These are phyloP conservation scores for Angomonas deanei DNA, from an alignment of 208 protist genomes.

Conservation along the genomic window DNA sequence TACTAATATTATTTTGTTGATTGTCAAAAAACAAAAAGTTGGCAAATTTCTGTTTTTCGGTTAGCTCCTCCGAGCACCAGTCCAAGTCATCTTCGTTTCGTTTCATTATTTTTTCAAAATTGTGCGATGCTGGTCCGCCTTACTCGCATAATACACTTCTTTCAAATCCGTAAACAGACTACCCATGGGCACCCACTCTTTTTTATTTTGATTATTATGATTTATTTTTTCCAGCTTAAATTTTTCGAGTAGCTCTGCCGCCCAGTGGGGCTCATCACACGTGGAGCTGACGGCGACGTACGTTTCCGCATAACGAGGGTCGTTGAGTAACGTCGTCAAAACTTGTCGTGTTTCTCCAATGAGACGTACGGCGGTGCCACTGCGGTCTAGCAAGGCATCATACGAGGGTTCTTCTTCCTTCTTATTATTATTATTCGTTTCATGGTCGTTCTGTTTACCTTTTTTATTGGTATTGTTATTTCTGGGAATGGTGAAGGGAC, in stretches of 20 bases:
- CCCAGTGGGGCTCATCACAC: conserved; percentile 85
- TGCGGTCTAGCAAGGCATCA: conserved; percentile 49
- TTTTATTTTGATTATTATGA: conserved; percentile 6
- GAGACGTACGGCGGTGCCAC: conserved; percentile 48
- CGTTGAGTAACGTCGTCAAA: conserved; percentile 42
- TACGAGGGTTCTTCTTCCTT: background rate
- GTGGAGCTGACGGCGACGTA: conserved; percentile 77
- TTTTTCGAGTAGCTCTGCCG: conserved; percentile 59
- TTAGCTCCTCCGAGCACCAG: conserved; percentile 8
- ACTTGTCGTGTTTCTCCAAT: conserved; percentile 75
- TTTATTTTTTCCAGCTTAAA: conserved; percentile 31
- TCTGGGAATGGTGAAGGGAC: conserved; percentile 55
- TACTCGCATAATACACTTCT: conserved; percentile 76
- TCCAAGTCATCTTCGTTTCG: conserved; percentile 33
- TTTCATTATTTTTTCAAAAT: conserved; percentile 29
- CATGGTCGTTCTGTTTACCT: background rate
- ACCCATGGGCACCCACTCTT: conserved; percentile 46
- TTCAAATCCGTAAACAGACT: conserved; percentile 63
- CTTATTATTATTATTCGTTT: conserved; percentile 3
- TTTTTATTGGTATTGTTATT: conserved; percentile 16
- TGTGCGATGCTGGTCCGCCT: conserved; percentile 57
- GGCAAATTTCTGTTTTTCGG: conserved; percentile 30
- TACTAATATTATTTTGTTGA: conserved; percentile 70
- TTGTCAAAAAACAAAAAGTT: conserved; percentile 92
- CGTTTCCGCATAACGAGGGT: conserved; percentile 46